Conservation (phyloP, 768 basidiomycete species). For the Holtermanniella nyarrowii region DNA sequence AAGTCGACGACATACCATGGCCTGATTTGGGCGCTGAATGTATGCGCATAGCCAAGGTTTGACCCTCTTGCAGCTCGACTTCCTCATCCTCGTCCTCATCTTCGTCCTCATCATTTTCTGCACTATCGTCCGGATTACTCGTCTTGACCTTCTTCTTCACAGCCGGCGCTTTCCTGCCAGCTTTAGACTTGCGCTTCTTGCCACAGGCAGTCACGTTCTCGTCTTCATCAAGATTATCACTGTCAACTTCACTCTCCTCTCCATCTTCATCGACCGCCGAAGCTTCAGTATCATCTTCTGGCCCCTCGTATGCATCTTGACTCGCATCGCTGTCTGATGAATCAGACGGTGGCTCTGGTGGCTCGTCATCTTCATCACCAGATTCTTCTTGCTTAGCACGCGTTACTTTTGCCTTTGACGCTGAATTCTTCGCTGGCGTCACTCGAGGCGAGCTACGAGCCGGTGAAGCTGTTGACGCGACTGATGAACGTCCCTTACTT, state of each 20-base stretch:
- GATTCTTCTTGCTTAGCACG: too few relatives aligned
- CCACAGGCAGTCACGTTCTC: neutral
- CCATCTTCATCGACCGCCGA: conserved; percentile 95
- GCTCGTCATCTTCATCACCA: too few relatives aligned
- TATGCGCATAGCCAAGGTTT: conserved; percentile 49
- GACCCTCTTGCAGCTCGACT: conserved; percentile 38
- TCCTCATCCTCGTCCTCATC: conserved; percentile 44
- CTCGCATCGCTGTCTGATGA: neutral
- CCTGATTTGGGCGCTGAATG: conserved; percentile 74
- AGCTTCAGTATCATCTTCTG: conserved; percentile 48
- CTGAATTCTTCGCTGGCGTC: too few relatives aligned
- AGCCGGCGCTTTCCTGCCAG: neutral
- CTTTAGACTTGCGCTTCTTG: neutral
- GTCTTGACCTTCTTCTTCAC: neutral
- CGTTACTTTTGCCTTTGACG: too few relatives aligned
- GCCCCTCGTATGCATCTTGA: neutral
- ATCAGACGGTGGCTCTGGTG: neutral
- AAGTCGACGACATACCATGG: conserved; percentile 48
- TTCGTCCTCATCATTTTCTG: conserved; percentile 32
- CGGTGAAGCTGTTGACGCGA: too few relatives aligned
- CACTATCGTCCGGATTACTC: too few relatives aligned
- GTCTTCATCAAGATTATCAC: neutral
- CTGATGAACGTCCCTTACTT: too few relatives aligned
- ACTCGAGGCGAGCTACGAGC: too few relatives aligned
- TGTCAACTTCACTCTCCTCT: conserved; percentile 47